Evolutionary conservation across 169 alveolate genomes (phyloP), one percentile per base, ranked within the genome.

Genomic region (Cardiosporidium cionae): DNA sequence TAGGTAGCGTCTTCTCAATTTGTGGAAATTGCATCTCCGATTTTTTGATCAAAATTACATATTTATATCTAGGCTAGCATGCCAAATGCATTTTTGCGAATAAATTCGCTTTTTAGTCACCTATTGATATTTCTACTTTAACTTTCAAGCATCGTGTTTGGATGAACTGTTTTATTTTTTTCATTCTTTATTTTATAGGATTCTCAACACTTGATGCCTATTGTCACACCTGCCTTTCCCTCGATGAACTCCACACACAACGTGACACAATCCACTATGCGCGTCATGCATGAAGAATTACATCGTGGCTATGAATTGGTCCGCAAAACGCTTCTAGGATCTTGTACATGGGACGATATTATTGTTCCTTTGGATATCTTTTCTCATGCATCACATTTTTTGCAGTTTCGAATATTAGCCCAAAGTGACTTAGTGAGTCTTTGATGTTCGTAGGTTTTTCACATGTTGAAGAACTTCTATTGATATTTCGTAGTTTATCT

Each of bases 171-270:
- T n/a, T n/a, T 44, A 16, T 44, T 16, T 44, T 32, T 27, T 67
- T 69, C 6, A 6, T 62, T 69, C 33, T 64, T 65, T 32, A 29
- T 35, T 3, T 7, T 64, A n/a, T 35, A 74, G 88, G 97, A 92
- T 70, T 89, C 93, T 58, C 89, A 88, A 27, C 97, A 92, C 70
- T 84, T 92, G 36, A 94, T 97, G 95, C 96, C 98, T 35, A 94
- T 97, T 54, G 91, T 97, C 63, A 96, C 99, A 3, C 99, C 99
- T 0, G 99, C 99, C 1, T 95, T 91, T 78, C 99, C 99, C 3
- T 85, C 97, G 16, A 95, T 94, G 96, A 97, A 97, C 80, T 89
- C 99, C n/a, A 74, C 86, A 1, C 82, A 94, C 74, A 93, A 93
- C 81, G 98, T 96, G 28, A 92, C 97, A 5, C 83, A 81, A 68